Evolutionary conservation across 148 eudicot genomes (phyloP).

Genomic region (Selenicereus undatus): DNA sequence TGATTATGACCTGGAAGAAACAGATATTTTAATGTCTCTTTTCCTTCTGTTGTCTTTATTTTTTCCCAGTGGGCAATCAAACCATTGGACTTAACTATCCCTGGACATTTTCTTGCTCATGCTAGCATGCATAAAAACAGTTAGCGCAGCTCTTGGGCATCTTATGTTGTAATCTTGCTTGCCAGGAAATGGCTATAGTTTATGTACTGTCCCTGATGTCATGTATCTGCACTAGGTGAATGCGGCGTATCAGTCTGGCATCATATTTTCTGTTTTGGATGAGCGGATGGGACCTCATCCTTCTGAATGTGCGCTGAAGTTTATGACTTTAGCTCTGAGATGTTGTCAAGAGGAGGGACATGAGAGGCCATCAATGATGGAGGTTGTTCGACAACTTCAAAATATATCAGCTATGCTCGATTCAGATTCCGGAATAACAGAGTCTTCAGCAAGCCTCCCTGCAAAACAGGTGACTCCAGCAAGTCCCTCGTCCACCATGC

Average conservation of each 20-base stretch:
- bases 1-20: neutral
- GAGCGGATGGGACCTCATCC: conserved; percentile 6
- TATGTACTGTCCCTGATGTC: neutral
- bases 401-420: neutral
- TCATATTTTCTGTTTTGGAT: neutral
- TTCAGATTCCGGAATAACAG: neutral
- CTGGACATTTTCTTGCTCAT: neutral
- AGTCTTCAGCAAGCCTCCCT: neutral
- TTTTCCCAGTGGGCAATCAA: neutral
- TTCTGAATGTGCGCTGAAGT: neutral
- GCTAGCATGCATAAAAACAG: too few species aligned
- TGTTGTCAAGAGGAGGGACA: conserved; percentile 8
- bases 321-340: neutral
- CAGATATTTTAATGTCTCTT: neutral
- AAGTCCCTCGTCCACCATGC: neutral
- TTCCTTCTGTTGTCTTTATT: neutral
- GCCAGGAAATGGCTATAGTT: neutral
- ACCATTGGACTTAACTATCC: neutral
- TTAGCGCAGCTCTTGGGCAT: neutral
- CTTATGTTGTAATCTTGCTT: neutral
- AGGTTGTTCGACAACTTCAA: conserved; percentile 7
- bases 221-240: neutral
- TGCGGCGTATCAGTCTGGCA: conserved; percentile 5
- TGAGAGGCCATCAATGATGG: conserved; percentile 4
- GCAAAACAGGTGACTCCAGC: neutral